A percentile compares a stretch with the other conserved stretches of the same genome.
Conservation (phyloP, 192 early-diverging fungal genomes). For the Backusella luteola region DNA sequence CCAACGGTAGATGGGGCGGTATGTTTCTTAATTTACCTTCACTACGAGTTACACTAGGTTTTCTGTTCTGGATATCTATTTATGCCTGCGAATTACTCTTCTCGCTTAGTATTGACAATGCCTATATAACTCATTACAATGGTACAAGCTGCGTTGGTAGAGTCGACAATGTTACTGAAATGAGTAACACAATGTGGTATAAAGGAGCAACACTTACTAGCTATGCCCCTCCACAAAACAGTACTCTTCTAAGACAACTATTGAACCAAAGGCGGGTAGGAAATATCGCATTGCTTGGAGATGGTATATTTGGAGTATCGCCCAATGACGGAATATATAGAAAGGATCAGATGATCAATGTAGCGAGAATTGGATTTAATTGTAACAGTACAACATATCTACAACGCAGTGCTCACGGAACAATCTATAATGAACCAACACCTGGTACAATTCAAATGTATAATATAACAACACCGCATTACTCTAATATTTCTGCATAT, state of each 20-base stretch:
- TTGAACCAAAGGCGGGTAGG: background rate
- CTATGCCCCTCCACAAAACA: background rate
- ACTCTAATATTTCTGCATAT: background rate
- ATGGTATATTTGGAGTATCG: background rate
- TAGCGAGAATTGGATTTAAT: background rate
- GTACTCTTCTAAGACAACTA: background rate
- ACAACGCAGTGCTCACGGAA: background rate
- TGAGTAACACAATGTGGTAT: background rate
- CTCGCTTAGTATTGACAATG: background rate
- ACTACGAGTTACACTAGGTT: background rate
- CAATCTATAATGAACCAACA: background rate
- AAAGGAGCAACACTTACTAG: background rate
- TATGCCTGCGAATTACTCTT: background rate
- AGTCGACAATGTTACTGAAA: background rate
- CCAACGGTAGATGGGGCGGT: background rate
- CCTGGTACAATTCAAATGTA: background rate
- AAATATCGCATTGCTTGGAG: background rate
- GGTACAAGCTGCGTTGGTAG: background rate
- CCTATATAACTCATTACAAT: background rate
- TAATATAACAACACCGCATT: background rate
- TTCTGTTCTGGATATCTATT: background rate
- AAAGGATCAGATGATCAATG: background rate
- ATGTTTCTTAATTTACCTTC: background rate
- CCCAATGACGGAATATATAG: background rate
- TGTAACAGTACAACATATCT: background rate